Conservation (phyloP, 805 yeast genomes). For the Ogataea nakhonphanomensis region DNA sequence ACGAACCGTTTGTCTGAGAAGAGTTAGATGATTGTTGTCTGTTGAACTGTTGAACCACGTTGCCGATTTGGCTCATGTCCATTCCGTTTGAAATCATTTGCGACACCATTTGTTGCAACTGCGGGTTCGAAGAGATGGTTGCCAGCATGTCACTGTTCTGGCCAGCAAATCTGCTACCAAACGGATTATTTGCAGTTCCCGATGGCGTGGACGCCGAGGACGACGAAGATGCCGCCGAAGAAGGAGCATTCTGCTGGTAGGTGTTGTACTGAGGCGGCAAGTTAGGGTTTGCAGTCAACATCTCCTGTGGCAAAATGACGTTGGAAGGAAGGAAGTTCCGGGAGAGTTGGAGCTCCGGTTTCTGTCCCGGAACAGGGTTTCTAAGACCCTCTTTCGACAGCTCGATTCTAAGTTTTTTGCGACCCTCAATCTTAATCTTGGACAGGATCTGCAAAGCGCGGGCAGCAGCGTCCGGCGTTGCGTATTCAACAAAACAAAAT, state of each 20-base stretch:
- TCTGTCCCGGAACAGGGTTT: slow-evolving; percentile 35
- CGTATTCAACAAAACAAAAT: slow-evolving; percentile 63
- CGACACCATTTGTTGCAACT: slow-evolving; percentile 32
- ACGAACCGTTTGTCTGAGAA: slow-evolving; percentile 13
- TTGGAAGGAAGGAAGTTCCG: slow-evolving; percentile 50
- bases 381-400: slow-evolving; percentile 59
- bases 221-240: slow-evolving; percentile 16
- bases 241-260: slow-evolving; percentile 14
- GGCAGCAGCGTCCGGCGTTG: slow-evolving; percentile 48
- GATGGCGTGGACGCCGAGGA: slow-evolving; percentile 16
- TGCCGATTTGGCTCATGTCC: slow-evolving; percentile 33
- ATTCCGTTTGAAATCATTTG: slow-evolving; percentile 36
- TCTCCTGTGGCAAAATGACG: slow-evolving; percentile 55
- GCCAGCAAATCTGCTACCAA: slow-evolving; percentile 19
- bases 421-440: slow-evolving; percentile 42
- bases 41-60: slow-evolving; percentile 29
- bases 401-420: slow-evolving; percentile 53
- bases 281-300: slow-evolving; percentile 28
- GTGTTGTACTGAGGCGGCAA: slow-evolving; percentile 26
- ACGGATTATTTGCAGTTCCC: slow-evolving; percentile 11
- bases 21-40: slow-evolving; percentile 17
- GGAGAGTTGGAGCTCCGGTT: slow-evolving; percentile 42
- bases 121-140: slow-evolving; percentile 29
- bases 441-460: slow-evolving; percentile 43
- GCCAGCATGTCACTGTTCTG: slow-evolving; percentile 24